Evolutionary conservation across 345 rosid species (phyloP), one percentile per base, ranked within the genome.

Genomic region (Pistacia integerrima): DNA sequence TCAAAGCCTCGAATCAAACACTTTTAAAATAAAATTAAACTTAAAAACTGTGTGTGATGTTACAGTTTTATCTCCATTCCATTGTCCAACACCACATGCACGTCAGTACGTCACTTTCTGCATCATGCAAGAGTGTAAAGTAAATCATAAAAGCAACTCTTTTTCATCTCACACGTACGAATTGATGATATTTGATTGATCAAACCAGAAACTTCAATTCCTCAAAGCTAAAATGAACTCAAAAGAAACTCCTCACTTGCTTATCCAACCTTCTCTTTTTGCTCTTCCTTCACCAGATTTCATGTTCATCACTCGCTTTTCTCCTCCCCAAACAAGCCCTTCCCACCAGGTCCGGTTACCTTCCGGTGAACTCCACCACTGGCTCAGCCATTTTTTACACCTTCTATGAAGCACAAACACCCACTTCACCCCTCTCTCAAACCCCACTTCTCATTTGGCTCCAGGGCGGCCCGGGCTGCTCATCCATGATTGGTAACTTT

Each of bases 391-490:
- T 94, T 51, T 94, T 88, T 84, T 92, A 88, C 82, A 20, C 93
- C 57, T 94, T 79, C 83, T 92, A 94, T 73, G 97, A 94, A 86
- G 92, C 97, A 30, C 93, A 90, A 64, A 75, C 78, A 57, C 80
- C 88, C 57, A 79, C 71, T 13, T 68, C 82, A 14, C 78, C 89
- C n/a, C 85, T 81, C 52, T 28, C 87, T 41, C 75, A 87, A 77
- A 89, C 91, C 78, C 98, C 97, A 0, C 87, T 92, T 59, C 82
- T 94, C 44, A 80, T 92, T 58, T 94, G 97, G 97, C 97, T 92
- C 58, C 96, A 91, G 79, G 98, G 97, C 38, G 97, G 97, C 30
- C 98, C 97, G 55, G 98, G 97, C 46, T 94, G 98, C 84, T 94
- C 97, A 76, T 92, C 97, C 83, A 93, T 94, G 98, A 82, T 73